Percentiles rank a stretch among this genome's conserved stretches.
Conservation (phyloP, 805 yeast genomes). For the Pichia phayaonensis region DNA sequence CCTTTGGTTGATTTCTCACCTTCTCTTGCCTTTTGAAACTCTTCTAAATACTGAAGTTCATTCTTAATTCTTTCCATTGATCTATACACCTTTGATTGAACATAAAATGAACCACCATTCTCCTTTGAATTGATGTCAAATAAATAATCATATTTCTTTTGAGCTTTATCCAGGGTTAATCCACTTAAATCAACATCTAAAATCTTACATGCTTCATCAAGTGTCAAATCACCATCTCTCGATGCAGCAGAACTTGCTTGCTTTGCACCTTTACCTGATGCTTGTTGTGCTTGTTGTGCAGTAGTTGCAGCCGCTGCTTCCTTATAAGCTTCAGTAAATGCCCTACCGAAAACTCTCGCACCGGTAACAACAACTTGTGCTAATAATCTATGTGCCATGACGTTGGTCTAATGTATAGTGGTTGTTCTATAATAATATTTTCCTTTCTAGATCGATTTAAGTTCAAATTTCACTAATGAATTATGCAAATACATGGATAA, state of each 20-base stretch:
- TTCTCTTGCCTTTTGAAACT: constrained; percentile 26
- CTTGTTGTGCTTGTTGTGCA: constrained; percentile 38
- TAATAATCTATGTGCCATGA: constrained; percentile 84
- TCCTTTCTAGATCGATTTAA: neutral
- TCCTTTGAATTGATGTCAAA: constrained; percentile 88
- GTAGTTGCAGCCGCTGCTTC: constrained; percentile 96
- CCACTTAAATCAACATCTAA: constrained; percentile 63
- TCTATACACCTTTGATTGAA: constrained; percentile 87
- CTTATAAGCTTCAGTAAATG: constrained; percentile 93
- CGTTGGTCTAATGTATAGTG: neutral
- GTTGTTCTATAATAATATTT: neutral
- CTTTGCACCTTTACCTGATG: constrained; percentile 24
- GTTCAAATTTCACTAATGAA: neutral
- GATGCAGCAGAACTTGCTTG: constrained; percentile 37
- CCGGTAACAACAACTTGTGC: constrained; percentile 91
- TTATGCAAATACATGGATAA: neutral
- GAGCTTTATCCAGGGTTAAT: constrained; percentile 49
- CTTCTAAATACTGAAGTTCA: constrained; percentile 59
- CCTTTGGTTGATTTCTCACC: neutral
- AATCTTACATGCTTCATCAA: constrained; percentile 89
- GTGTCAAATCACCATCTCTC: constrained; percentile 68
- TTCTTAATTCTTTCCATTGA: constrained; percentile 87
- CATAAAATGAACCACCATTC: constrained; percentile 90
- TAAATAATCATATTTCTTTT: constrained; percentile 68
- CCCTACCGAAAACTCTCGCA: constrained; percentile 91